Evolutionary conservation across 768 basidiomycete genomes (phyloP).

Genomic region (Trametes villosa): DNA sequence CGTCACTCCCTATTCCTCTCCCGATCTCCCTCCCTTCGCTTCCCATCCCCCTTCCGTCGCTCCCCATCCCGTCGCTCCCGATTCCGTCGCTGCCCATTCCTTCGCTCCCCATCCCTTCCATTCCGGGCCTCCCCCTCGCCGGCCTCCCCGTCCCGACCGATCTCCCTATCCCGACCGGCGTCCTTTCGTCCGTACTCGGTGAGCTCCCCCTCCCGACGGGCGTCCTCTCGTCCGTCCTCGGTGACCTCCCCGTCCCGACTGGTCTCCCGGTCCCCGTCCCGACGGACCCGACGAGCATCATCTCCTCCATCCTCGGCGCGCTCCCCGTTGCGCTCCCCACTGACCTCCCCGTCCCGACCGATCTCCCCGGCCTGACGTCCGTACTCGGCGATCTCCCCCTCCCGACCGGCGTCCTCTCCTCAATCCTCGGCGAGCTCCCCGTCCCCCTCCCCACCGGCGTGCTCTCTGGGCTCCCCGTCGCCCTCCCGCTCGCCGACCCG

Average conservation of each 20-base stretch:
- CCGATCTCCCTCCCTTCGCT: no score
- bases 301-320: no score
- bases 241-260: conserved; percentile 4
- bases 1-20: no score
- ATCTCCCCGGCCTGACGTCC: not conserved
- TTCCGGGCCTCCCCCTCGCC: no score
- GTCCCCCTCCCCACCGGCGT: conserved; percentile 1
- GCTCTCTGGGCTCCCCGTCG: not conserved
- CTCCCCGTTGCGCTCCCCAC: no score
- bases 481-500: not conserved
- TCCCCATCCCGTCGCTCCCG: no score
- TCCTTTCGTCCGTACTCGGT: conserved; percentile 4
- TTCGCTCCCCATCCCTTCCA: no score
- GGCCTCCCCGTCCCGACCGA: conserved; percentile 1
- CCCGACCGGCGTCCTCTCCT: not conserved
- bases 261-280: no score
- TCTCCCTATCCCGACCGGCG: conserved; percentile 1
- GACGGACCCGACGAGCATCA: no score
- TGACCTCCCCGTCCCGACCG: not conserved
- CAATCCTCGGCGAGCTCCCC: conserved; percentile 1
- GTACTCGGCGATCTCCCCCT: not conserved
- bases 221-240: conserved; percentile 1
- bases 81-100: no score
- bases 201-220: not conserved
- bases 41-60: no score